Conservation (phyloP, 306 rosid genomes). For the Cucurbita argyrosperma region DNA sequence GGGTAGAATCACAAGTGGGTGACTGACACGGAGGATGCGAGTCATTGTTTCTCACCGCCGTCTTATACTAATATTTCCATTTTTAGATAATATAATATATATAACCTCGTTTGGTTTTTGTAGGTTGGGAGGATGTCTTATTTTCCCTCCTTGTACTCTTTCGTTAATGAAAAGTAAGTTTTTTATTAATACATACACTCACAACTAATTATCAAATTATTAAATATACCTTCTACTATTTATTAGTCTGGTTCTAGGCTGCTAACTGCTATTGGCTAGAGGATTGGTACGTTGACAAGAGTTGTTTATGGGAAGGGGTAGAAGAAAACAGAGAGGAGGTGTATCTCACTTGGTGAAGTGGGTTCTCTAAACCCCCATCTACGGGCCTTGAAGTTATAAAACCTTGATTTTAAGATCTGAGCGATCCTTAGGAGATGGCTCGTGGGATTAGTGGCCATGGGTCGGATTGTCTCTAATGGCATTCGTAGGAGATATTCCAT, state of each 20-base stretch:
- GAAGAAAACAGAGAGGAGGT: background rate
- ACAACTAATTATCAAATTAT: background rate
- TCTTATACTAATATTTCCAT: background rate
- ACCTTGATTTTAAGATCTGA: background rate
- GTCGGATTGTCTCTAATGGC: background rate
- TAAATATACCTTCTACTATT: background rate
- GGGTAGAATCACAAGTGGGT: background rate
- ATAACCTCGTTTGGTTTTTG: background rate
- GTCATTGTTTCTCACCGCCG: background rate
- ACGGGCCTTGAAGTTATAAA: background rate
- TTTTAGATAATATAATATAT: background rate
- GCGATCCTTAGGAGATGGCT: background rate
- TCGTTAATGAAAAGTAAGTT: background rate
- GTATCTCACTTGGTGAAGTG: background rate
- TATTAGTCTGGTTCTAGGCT: background rate
- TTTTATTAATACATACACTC: background rate
- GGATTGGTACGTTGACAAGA: background rate
- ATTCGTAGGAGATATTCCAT: background rate
- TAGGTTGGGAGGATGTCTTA: background rate
- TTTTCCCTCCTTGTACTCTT: conserved; percentile 2
- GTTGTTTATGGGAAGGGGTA: background rate
- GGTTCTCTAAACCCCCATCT: background rate
- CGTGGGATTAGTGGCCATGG: background rate
- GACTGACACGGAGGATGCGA: background rate
- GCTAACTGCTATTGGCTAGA: background rate